These are phyloP conservation scores for Astragalus membranaceus DNA, from an alignment of 306 rosid species.

Conservation along the genomic window DNA sequence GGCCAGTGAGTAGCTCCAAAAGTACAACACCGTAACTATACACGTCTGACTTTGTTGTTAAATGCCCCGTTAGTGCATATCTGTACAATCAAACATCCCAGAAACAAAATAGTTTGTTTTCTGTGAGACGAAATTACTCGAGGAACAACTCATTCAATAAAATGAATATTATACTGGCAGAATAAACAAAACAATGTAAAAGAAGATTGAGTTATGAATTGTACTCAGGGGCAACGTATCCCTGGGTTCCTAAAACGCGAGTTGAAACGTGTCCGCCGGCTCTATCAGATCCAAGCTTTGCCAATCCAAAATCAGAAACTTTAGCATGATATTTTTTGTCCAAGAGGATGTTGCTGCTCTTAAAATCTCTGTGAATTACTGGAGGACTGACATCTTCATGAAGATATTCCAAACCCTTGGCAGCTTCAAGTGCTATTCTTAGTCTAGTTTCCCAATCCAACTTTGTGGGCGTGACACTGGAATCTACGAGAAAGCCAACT, in stretches of 20 bases:
- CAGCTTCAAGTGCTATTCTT: constrained; percentile 92
- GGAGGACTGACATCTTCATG: constrained; percentile 91
- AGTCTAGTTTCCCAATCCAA: constrained; percentile 88
- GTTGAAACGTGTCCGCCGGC: constrained; percentile 97
- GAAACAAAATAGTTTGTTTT: background rate
- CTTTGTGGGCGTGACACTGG: constrained; percentile 33
- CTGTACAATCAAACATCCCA: constrained; percentile 39
- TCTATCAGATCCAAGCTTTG: constrained; percentile 86
- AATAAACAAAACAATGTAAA: background rate
- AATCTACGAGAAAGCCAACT: constrained; percentile 38
- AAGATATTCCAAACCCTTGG: constrained; percentile 89
- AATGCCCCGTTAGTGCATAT: constrained; percentile 94
- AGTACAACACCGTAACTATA: constrained; percentile 92
- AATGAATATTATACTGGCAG: background rate
- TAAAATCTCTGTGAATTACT: constrained; percentile 91
- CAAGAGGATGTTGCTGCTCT: constrained; percentile 89
- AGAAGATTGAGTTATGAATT: constrained; percentile 18
- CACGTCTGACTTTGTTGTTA: constrained; percentile 92
- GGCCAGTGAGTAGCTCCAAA: constrained; percentile 84
- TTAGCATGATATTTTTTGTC: constrained; percentile 77
- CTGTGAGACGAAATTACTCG: background rate
- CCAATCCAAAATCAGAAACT: constrained; percentile 95
- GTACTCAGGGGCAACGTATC: constrained; percentile 95
- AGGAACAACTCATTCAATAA: background rate
- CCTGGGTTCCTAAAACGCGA: constrained; percentile 88